phyloP scores from a whole-genome alignment of 129 eudicot genomes.

The Mikania micrantha region DNA sequence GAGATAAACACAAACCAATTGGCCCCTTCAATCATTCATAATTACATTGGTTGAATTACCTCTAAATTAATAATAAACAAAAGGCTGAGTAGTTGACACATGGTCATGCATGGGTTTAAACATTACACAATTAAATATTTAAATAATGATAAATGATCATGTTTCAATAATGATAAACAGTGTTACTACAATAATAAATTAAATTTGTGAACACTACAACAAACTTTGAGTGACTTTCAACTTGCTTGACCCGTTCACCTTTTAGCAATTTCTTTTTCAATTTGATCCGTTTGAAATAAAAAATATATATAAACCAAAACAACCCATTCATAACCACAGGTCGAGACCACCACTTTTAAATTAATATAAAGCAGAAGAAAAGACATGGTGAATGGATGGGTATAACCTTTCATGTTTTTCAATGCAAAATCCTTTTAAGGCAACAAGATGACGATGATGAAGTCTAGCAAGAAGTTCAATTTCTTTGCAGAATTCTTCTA shows the following conservation, averaged over 20 bases:
- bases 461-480: conserved; percentile 94
- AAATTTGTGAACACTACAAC: not conserved
- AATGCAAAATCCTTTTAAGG: conserved; percentile 88
- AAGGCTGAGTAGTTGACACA: not conserved
- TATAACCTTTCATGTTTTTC: conserved; percentile 67
- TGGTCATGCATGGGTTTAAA: not conserved
- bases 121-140: not conserved
- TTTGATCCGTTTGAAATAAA: not conserved
- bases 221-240: not conserved
- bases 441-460: conserved; percentile 97
- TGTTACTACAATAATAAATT: not conserved
- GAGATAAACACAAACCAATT: not conserved
- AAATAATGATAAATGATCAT: not conserved
- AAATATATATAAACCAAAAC: not conserved
- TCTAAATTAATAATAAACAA: not conserved
- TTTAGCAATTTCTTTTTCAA: not conserved
- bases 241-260: not conserved
- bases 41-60: not conserved
- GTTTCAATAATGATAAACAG: not conserved
- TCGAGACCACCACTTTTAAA: not conserved
- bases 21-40: not conserved
- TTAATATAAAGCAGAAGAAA: conserved; percentile 1
- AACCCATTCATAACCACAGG: not conserved
- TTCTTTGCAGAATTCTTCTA: conserved; percentile 85
- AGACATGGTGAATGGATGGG: not conserved